Percentiles rank a stretch among this genome's conserved stretches.
These are phyloP conservation scores for Phascolomyces articulosus DNA, from an alignment of 371 early-diverging fungal genomes.

Conservation along the genomic window DNA sequence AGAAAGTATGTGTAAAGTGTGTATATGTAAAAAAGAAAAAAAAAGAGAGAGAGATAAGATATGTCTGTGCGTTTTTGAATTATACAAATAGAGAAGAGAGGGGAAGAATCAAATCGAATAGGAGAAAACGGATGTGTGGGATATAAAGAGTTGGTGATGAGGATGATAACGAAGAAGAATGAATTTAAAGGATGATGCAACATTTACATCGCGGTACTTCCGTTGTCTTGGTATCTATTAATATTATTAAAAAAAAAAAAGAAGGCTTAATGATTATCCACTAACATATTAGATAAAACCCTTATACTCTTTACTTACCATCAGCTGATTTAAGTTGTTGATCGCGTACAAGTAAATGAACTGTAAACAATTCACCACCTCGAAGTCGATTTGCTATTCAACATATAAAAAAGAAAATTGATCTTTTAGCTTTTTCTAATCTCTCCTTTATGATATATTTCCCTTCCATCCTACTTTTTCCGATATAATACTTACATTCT, in stretches of 20 bases:
- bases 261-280: too few relatives aligned
- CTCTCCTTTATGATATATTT: too few relatives aligned
- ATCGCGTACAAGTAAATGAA: conserved; percentile 21
- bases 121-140: neutral
- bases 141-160: neutral
- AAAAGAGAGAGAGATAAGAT: neutral
- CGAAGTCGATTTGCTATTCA: conserved; percentile 16
- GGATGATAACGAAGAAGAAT: neutral
- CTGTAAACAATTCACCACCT: conserved; percentile 21
- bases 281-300: too few relatives aligned
- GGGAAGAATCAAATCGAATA: neutral
- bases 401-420: neutral
- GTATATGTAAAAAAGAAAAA: neutral
- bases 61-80: neutral
- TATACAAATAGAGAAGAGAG: neutral
- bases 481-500: conserved; percentile 18
- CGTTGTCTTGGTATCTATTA: conserved; percentile 13
- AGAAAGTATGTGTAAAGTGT: too few relatives aligned
- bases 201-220: conserved; percentile 26
- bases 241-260: neutral
- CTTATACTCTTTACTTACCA: neutral
- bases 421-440: neutral
- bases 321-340: conserved; percentile 16
- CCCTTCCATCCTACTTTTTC: too few relatives aligned
- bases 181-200: conserved; percentile 21